Conservation (phyloP, 2,329 filamentous ascomycete species). For the Colletotrichum chlorophyti region DNA sequence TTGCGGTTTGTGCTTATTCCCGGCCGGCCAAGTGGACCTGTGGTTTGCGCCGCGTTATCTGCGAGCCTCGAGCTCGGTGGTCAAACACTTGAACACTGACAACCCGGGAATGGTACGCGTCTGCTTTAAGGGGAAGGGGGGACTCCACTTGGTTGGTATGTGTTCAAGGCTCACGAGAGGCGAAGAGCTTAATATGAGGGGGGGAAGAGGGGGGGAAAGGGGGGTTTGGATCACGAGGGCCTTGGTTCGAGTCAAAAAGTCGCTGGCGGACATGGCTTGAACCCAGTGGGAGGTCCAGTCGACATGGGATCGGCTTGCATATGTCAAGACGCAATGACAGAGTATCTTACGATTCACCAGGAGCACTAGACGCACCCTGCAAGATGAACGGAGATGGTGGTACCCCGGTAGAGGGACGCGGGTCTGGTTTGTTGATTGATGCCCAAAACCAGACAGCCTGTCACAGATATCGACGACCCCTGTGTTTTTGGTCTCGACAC, state of each 20-base stretch:
- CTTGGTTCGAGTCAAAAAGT: not conserved
- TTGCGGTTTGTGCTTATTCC: constrained; percentile 13
- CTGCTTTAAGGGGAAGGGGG: no score
- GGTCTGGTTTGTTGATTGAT: not conserved
- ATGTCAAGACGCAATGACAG: constrained; percentile 9
- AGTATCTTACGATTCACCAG: constrained; percentile 19
- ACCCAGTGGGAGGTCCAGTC: not conserved
- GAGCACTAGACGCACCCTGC: not conserved
- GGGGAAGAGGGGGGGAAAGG: not conserved
- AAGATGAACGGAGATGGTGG: constrained; percentile 13
- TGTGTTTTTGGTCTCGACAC: not conserved
- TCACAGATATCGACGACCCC: not conserved
- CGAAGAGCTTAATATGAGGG: constrained; percentile 17
- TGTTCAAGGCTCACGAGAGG: not conserved
- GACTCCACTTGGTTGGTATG: not conserved
- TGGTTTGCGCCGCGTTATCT: not conserved
- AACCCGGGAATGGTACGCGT: no score
- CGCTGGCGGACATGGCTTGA: not conserved
- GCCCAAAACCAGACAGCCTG: not conserved
- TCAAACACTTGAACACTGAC: no score
- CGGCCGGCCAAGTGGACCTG: constrained; percentile 10
- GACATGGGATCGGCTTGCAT: no score
- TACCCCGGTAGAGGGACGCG: no score
- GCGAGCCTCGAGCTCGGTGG: constrained; percentile 11
- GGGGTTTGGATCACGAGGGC: no score